phyloP scores from a whole-genome alignment of 345 rosid genomes.

The Eucalyptus curtisii region DNA sequence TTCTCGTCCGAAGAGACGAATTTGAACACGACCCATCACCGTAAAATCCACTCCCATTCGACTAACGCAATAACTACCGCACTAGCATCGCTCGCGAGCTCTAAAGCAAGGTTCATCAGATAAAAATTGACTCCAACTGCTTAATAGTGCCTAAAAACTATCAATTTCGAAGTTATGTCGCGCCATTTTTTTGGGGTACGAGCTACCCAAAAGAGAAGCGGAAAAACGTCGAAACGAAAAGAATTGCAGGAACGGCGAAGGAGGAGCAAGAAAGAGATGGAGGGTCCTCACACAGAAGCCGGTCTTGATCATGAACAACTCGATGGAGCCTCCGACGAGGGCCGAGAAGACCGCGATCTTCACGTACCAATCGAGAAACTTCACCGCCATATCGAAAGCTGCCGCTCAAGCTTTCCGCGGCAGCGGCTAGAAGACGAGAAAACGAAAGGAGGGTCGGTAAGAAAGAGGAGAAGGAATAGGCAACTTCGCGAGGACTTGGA shows the following conservation, averaged over 20 bases:
- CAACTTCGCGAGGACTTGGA: not conserved
- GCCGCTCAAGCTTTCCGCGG: not conserved
- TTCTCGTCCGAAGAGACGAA: no score
- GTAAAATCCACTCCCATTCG: no score
- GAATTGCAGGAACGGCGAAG: not conserved
- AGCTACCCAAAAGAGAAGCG: not conserved
- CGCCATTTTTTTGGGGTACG: not conserved
- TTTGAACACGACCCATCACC: no score
- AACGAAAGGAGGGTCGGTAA: not conserved
- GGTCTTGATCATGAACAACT: conserved; percentile 86
- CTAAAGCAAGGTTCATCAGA: not conserved
- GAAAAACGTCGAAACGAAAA: not conserved
- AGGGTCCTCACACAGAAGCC: conserved; percentile 71
- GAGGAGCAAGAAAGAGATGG: conserved; percentile 4
- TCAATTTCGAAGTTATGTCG: not conserved
- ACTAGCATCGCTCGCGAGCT: no score
- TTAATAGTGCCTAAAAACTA: not conserved
- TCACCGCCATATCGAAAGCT: conserved; percentile 3
- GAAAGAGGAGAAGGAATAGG: not conserved
- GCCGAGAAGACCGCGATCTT: conserved; percentile 67
- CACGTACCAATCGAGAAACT: conserved; percentile 73
- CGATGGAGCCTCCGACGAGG: conserved; percentile 75
- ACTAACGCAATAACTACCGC: no score
- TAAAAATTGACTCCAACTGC: not conserved
- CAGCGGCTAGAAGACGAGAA: not conserved